phyloP scores from a whole-genome alignment of 495 filamentous ascomycete species.

The Xylaria intraflava region DNA sequence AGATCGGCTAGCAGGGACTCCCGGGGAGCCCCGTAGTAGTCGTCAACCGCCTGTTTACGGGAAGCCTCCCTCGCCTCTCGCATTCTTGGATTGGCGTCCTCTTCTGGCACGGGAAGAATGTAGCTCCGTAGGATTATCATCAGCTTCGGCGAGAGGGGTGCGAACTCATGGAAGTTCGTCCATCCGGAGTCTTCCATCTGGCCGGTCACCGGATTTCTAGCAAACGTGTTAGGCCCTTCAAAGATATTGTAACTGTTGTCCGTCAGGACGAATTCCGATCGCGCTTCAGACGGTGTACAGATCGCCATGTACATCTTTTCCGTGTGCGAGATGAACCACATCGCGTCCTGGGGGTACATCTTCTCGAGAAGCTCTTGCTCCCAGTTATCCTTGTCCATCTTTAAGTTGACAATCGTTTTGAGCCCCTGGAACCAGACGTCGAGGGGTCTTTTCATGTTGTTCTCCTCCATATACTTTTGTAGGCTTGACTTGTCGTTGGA shows the following conservation, averaged over 20 bases:
- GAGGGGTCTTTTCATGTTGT: conserved; percentile 36
- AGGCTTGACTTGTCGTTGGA: conserved; percentile 33
- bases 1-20: conserved; percentile 30
- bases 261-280: conserved; percentile 46
- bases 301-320: conserved; percentile 39
- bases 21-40: conserved; percentile 1
- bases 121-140: conserved; percentile 40
- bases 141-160: conserved; percentile 44
- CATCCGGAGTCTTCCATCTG: neutral
- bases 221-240: conserved; percentile 38
- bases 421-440: conserved; percentile 50
- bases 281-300: conserved; percentile 31
- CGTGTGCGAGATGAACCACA: conserved; percentile 35
- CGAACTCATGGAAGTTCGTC: conserved; percentile 36
- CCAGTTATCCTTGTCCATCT: conserved; percentile 40
- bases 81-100: conserved; percentile 7
- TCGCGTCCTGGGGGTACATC: conserved; percentile 39
- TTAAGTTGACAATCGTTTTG: conserved; percentile 40
- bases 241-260: conserved; percentile 40
- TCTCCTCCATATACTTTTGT: conserved; percentile 39
- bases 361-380: conserved; percentile 19
- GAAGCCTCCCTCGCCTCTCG: neutral
- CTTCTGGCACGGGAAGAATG: conserved; percentile 21
- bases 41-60: conserved; percentile 6
- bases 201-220: conserved; percentile 19